phyloP scores from a whole-genome alignment of 805 yeast species.

The Cyberlindnera mrakii region DNA sequence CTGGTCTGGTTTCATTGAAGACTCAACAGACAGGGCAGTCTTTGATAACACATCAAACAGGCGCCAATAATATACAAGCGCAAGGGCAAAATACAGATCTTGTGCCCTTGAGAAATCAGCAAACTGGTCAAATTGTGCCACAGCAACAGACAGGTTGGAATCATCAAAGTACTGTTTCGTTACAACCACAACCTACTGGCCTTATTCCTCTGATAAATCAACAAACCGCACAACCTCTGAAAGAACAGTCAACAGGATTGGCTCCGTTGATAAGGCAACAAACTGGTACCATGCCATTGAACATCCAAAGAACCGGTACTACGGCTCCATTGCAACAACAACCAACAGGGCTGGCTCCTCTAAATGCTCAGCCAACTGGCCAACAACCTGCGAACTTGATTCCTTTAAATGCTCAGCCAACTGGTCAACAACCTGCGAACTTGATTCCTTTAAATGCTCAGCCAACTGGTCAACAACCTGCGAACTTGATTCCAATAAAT shows the following conservation, averaged over 20 bases:
- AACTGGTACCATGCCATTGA: conserved; percentile 54
- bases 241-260: conserved; percentile 49
- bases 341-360: conserved; percentile 27
- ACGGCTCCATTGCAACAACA: conserved; percentile 25
- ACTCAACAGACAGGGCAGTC: conserved; percentile 15
- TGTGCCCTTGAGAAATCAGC: conserved; percentile 26
- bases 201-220: conserved; percentile 41
- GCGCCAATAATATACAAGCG: conserved; percentile 25
- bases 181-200: conserved; percentile 63
- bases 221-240: conserved; percentile 11
- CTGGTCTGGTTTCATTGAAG: conserved; percentile 20
- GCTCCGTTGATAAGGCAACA: conserved; percentile 42
- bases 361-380: conserved; percentile 26
- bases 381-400: conserved; percentile 10
- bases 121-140: conserved; percentile 8
- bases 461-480: conserved; percentile 17
- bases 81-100: conserved; percentile 65
- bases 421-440: conserved; percentile 9
- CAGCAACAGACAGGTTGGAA: conserved; percentile 49
- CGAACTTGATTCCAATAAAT: conserved; percentile 8
- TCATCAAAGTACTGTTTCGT: not conserved
- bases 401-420: conserved; percentile 25
- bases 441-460: conserved; percentile 22
- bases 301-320: conserved; percentile 12
- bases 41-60: conserved; percentile 40